Percentiles rank a stretch among this genome's conserved stretches.
Evolutionary conservation across 345 rosid species (phyloP).

Genomic region (Ailanthus altissimus): DNA sequence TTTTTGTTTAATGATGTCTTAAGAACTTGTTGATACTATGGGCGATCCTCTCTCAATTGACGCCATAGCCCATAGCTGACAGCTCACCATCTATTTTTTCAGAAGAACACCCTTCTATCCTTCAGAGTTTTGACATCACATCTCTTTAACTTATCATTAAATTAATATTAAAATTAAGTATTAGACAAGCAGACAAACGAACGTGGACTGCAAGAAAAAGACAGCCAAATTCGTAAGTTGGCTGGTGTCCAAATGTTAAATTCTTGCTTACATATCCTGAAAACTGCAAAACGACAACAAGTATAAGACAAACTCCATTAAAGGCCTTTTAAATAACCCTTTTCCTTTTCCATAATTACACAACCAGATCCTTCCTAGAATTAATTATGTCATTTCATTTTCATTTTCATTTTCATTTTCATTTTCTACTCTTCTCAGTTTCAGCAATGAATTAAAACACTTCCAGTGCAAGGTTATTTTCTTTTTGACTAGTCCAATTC

Average conservation of each 20-base stretch:
- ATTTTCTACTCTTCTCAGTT: not conserved
- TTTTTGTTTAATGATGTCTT: not conserved
- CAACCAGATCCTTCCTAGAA: not conserved
- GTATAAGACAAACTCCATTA: not conserved
- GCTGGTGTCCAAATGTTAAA: not conserved
- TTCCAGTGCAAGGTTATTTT: not conserved
- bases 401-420: too few relatives aligned
- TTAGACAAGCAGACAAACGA: not conserved
- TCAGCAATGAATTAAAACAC: not conserved
- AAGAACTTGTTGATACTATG: not conserved
- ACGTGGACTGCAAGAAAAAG: conserved; percentile 14
- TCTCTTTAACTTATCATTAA: not conserved
- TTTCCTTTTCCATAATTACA: not conserved
- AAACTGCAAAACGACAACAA: conserved; percentile 22
- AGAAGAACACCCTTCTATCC: not conserved
- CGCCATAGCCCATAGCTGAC: not conserved
- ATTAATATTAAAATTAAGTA: not conserved
- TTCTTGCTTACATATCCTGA: not conserved
- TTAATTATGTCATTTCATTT: too few relatives aligned
- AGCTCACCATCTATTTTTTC: not conserved
- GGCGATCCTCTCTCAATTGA: not conserved
- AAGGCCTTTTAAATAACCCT: not conserved
- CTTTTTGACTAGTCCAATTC: conserved; percentile 17
- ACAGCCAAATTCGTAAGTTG: conserved; percentile 13
- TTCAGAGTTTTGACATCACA: not conserved